A percentile compares a stretch with the other conserved stretches of the same genome.
phyloP scores from a whole-genome alignment of 306 rosid genomes.

The Urtica urens region DNA sequence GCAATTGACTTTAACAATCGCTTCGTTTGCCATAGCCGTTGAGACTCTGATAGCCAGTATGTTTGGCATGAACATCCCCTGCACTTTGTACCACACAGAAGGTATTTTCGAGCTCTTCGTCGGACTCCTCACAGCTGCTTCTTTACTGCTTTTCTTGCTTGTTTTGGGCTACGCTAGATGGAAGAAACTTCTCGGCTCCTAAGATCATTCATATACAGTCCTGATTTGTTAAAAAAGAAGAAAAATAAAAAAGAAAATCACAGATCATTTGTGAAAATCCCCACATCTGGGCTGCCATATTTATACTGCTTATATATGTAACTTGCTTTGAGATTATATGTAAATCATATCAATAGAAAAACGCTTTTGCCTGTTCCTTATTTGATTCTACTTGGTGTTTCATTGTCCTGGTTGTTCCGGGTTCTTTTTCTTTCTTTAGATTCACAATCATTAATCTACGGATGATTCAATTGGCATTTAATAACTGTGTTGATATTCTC shows the following conservation, averaged over 20 bases:
- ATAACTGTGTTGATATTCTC: background rate
- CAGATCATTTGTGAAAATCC: no score
- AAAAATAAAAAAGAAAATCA: no score
- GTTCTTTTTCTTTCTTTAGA: background rate
- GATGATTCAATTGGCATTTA: background rate
- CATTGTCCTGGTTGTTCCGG: background rate
- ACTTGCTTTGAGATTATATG: no score
- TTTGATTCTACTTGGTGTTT: background rate
- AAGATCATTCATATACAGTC: slow-evolving; percentile 6
- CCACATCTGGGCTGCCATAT: background rate
- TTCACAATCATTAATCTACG: background rate
- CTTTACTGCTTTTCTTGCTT: slow-evolving; percentile 45
- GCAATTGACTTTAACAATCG: slow-evolving; percentile 83
- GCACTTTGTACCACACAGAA: background rate
- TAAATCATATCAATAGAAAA: no score
- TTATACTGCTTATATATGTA: background rate
- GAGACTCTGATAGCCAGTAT: slow-evolving; percentile 62
- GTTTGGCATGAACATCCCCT: slow-evolving; percentile 93
- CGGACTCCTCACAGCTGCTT: slow-evolving; percentile 27
- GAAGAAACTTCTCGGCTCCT: slow-evolving; percentile 82
- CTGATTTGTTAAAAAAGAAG: no score
- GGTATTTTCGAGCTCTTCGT: slow-evolving; percentile 58
- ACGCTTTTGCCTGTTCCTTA: background rate
- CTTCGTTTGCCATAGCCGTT: slow-evolving; percentile 64
- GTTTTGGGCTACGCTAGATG: slow-evolving; percentile 79